These are phyloP conservation scores for Nematocida ausubeli DNA, from an alignment of 371 early-diverging fungal species.

Conservation along the genomic window DNA sequence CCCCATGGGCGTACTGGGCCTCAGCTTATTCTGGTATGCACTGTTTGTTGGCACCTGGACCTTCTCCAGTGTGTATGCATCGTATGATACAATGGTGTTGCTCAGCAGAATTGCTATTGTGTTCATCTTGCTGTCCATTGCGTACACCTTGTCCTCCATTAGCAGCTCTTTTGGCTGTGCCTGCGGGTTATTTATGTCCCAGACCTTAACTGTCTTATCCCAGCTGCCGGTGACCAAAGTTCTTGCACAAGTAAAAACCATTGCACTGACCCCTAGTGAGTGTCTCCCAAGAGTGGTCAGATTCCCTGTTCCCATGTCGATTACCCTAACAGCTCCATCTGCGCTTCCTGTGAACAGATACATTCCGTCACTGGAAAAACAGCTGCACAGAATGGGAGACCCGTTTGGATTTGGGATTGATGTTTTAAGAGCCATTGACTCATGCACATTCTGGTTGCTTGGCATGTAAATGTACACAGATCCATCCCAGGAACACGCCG, in stretches of 20 bases:
- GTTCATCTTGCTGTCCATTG: constrained; percentile 75
- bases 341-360: constrained; percentile 58
- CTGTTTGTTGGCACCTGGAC: neutral
- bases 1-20: neutral
- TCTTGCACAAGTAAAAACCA: constrained; percentile 58
- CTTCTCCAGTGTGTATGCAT: constrained; percentile 68
- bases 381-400: constrained; percentile 63
- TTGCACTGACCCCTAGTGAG: constrained; percentile 56
- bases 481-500: constrained; percentile 67
- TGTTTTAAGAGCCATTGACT: constrained; percentile 41
- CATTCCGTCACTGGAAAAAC: constrained; percentile 56
- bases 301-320: constrained; percentile 55
- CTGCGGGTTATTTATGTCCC: constrained; percentile 73
- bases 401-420: constrained; percentile 46
- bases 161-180: constrained; percentile 71
- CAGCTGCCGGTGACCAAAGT: constrained; percentile 82
- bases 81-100: constrained; percentile 73
- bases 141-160: constrained; percentile 77
- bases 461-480: constrained; percentile 60
- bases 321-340: constrained; percentile 59
- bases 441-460: constrained; percentile 19
- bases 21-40: neutral
- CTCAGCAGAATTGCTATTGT: constrained; percentile 77
- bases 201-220: constrained; percentile 86
- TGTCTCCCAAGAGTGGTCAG: constrained; percentile 55